A percentile compares a stretch with the other conserved stretches of the same genome.
These are phyloP conservation scores for Fragaria nilgerrensis DNA, from an alignment of 306 rosid species.

Conservation along the genomic window DNA sequence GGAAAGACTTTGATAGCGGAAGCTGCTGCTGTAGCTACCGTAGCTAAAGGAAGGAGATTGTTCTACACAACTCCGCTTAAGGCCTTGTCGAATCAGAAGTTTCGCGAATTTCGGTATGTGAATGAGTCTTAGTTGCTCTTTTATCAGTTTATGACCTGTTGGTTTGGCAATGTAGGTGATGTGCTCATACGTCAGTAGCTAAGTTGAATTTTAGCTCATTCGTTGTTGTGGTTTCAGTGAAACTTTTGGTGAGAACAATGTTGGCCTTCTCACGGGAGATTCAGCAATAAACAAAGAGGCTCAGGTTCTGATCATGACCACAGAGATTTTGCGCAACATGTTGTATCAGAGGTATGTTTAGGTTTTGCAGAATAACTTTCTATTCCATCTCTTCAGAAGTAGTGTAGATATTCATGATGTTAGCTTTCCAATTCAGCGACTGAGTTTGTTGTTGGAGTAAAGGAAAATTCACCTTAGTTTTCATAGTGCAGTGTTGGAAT, in stretches of 20 bases:
- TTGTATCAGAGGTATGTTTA: slow-evolving; percentile 77
- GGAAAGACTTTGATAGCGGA: slow-evolving; percentile 97
- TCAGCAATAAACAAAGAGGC: slow-evolving; percentile 90
- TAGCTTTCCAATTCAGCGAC: background rate
- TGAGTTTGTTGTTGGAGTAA: slow-evolving; percentile 9
- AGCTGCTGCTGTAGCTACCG: slow-evolving; percentile 84
- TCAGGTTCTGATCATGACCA: slow-evolving; percentile 88
- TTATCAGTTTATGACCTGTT: background rate
- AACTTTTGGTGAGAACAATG: slow-evolving; percentile 77
- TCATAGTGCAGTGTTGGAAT: slow-evolving; percentile 75
- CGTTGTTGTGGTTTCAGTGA: slow-evolving; percentile 51
- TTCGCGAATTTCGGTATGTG: slow-evolving; percentile 85
- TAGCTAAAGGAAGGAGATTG: slow-evolving; percentile 69
- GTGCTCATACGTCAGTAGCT: background rate
- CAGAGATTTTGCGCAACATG: slow-evolving; percentile 98
- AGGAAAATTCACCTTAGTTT: slow-evolving; percentile 10
- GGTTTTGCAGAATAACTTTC: background rate
- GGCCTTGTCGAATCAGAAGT: slow-evolving; percentile 97
- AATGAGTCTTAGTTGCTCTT: background rate
- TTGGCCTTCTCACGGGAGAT: slow-evolving; percentile 95
- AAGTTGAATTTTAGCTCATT: background rate
- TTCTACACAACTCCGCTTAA: slow-evolving; percentile 95
- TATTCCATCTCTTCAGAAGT: background rate
- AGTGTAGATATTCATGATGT: background rate
- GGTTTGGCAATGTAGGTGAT: slow-evolving; percentile 9